phyloP scores from a whole-genome alignment of 257 asterid genomes.

The Solanum rostratum region DNA sequence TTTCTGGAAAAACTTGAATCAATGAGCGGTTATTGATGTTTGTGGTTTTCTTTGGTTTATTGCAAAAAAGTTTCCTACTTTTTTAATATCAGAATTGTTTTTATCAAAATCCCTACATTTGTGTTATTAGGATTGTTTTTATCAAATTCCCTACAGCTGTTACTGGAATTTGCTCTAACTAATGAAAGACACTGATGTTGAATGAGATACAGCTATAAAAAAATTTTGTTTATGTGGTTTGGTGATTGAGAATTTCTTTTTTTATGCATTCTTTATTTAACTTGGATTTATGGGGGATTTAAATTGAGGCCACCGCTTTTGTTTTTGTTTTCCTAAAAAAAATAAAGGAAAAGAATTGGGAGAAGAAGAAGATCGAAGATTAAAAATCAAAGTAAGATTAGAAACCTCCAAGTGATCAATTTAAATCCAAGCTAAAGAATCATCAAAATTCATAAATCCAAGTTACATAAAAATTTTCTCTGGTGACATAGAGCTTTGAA shows the following conservation, averaged over 20 bases:
- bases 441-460: neutral
- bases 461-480: neutral
- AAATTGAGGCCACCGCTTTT: neutral
- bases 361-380: neutral
- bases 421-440: neutral
- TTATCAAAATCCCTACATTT: conserved; percentile 1
- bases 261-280: neutral
- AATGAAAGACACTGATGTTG: neutral
- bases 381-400: conserved; percentile 14
- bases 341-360: conserved; percentile 3
- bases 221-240: neutral
- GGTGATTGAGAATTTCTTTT: neutral
- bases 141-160: neutral
- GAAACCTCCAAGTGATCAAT: no score
- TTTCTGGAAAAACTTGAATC: no score
- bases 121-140: neutral
- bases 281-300: neutral
- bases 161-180: neutral
- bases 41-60: neutral
- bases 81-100: no score
- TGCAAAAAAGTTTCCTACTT: no score
- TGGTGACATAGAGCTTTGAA: neutral
- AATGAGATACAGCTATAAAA: neutral
- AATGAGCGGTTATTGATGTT: conserved; percentile 16
- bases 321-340: neutral